These are phyloP conservation scores for Coniosporium apollinis DNA, from an alignment of 495 filamentous ascomycete genomes.

Conservation along the genomic window DNA sequence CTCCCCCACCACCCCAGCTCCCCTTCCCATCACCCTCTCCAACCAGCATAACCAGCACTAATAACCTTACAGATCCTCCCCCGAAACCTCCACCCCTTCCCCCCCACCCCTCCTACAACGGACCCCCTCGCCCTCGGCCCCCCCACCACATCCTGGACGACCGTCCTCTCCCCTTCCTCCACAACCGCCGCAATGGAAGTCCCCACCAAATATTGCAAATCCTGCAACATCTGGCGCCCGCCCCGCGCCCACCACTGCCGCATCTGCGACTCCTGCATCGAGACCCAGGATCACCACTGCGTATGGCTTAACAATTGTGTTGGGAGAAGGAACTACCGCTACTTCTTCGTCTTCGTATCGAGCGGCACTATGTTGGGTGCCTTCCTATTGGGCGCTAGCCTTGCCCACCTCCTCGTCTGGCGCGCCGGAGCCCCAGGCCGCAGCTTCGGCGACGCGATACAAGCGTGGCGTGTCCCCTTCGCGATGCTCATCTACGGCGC, in stretches of 20 bases:
- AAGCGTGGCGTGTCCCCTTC: constrained; percentile 58
- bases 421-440: constrained; percentile 36
- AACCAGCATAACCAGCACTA: too few species aligned
- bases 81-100: constrained; percentile 60
- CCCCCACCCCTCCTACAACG: constrained; percentile 39
- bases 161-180: constrained; percentile 62
- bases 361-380: constrained; percentile 57
- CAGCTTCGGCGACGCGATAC: constrained; percentile 49
- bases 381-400: constrained; percentile 55
- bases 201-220: constrained; percentile 93
- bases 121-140: constrained; percentile 70
- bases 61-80: constrained; percentile 48
- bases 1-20: constrained; percentile 11
- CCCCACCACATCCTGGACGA: constrained; percentile 75
- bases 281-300: constrained; percentile 96
- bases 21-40: too few species aligned
- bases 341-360: constrained; percentile 82
- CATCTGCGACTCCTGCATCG: constrained; percentile 89
- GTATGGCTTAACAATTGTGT: constrained; percentile 99
- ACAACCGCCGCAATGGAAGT: constrained; percentile 81
- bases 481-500: constrained; percentile 77
- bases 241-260: constrained; percentile 92
- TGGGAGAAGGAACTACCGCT: constrained; percentile 92
- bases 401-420: constrained; percentile 68
- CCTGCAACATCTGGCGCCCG: constrained; percentile 91